Conservation (phyloP, 306 rosid species). For the Sophora flavescens region DNA sequence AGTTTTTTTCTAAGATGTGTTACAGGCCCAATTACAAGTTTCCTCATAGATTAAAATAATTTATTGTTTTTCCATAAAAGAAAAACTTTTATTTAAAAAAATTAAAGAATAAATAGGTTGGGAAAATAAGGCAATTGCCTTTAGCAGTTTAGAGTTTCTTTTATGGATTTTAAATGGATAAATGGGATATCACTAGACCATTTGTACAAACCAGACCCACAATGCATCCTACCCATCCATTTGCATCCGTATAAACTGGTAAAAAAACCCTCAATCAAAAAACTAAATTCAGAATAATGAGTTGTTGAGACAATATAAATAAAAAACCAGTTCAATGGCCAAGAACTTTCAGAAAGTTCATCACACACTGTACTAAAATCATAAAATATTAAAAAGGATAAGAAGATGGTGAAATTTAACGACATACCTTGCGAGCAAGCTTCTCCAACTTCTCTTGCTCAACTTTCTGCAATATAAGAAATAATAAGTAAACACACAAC, state of each 20-base stretch:
- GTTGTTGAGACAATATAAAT: constrained; percentile 19
- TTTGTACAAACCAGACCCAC: constrained; percentile 16
- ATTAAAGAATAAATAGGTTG: neutral
- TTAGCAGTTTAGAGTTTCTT: constrained; percentile 12
- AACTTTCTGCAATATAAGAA: constrained; percentile 65
- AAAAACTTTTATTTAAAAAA: neutral
- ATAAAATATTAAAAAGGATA: neutral
- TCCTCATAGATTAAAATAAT: neutral
- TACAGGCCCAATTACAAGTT: constrained; percentile 26
- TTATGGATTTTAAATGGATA: neutral
- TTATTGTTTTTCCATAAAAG: neutral
- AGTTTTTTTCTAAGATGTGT: neutral
- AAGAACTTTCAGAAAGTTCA: constrained; percentile 8
- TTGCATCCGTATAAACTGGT: constrained; percentile 11
- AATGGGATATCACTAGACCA: neutral
- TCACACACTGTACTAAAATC: neutral
- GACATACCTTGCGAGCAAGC: constrained; percentile 83
- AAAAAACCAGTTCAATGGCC: neutral
- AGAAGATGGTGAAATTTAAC: constrained; percentile 6
- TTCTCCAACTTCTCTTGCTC: constrained; percentile 92
- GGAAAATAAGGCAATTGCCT: neutral
- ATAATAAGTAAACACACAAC: neutral
- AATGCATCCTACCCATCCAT: neutral
- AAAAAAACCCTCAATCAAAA: constrained; percentile 15
- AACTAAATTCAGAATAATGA: constrained; percentile 20